Conservation (phyloP, 345 rosid genomes). For the Brassica nigra region DNA sequence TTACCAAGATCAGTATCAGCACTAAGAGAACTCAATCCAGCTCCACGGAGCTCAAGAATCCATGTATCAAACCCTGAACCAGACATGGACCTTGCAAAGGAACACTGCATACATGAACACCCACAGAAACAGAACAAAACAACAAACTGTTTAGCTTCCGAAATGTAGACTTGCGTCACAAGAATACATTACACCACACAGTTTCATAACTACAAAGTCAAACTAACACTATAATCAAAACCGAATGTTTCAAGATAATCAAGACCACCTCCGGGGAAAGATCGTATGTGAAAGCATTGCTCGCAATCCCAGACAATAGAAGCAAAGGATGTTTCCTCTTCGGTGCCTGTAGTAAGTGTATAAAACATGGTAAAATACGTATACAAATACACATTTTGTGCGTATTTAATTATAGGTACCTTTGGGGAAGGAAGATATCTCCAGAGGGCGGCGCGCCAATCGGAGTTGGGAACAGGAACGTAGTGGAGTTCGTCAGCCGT, state of each 20-base stretch:
- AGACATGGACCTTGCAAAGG: constrained; percentile 84
- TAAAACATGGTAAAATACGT: background rate
- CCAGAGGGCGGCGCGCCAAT: constrained; percentile 93
- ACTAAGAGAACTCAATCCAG: constrained; percentile 64
- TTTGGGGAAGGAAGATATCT: constrained; percentile 70
- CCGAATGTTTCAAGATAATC: background rate
- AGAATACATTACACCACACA: background rate
- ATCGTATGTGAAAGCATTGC: constrained; percentile 78
- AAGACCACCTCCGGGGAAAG: constrained; percentile 66
- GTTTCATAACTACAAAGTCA: background rate
- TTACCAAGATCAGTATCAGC: constrained; percentile 35
- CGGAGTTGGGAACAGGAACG: constrained; percentile 65
- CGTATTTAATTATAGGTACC: constrained; percentile 30
- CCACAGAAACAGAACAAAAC: background rate
- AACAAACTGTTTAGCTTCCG: constrained; percentile 6
- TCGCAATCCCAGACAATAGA: constrained; percentile 73
- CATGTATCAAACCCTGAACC: constrained; percentile 84
- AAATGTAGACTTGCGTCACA: constrained; percentile 8
- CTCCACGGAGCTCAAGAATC: constrained; percentile 85
- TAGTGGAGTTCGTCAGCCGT: constrained; percentile 96
- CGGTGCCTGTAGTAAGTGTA: constrained; percentile 45
- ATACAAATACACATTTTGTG: background rate
- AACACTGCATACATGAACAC: constrained; percentile 46
- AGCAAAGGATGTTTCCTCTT: constrained; percentile 75
- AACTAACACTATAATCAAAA: background rate